phyloP scores from a whole-genome alignment of 306 rosid genomes.

The Elaeagnus macrophylla region DNA sequence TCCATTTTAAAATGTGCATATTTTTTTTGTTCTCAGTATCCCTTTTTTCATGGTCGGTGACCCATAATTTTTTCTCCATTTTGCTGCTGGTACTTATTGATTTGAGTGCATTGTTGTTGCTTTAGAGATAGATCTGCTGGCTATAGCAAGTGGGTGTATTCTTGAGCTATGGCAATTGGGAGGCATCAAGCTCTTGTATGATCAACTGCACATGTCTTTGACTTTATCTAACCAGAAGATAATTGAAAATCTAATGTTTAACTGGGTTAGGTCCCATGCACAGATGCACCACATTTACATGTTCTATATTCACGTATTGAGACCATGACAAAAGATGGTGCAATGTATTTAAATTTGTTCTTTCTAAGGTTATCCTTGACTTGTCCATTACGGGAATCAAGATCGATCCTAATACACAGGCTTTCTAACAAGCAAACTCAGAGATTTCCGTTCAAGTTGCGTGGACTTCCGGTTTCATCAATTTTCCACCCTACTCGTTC shows the following conservation, averaged over 20 bases:
- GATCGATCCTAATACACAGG: constrained; percentile 71
- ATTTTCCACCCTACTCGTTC: constrained; percentile 81
- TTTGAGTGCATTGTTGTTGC: neutral
- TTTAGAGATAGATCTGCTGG: neutral
- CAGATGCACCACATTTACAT: too few relatives aligned
- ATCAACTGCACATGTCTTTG: too few relatives aligned
- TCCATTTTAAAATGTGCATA: neutral
- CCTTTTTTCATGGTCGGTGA: neutral
- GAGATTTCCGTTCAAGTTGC: constrained; percentile 69
- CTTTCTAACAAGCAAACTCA: constrained; percentile 70
- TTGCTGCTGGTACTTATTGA: neutral
- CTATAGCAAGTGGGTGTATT: too few relatives aligned
- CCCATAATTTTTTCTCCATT: neutral
- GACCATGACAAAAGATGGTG: neutral
- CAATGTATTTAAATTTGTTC: neutral
- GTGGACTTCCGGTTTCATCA: constrained; percentile 74
- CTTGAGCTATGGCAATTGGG: too few relatives aligned
- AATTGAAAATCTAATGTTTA: too few relatives aligned
- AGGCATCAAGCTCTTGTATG: too few relatives aligned
- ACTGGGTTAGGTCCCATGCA: too few relatives aligned
- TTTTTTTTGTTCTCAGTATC: neutral
- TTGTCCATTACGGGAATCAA: constrained; percentile 66
- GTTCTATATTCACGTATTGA: too few relatives aligned
- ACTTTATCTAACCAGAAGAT: too few relatives aligned
- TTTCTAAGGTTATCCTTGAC: constrained; percentile 51